Conservation (phyloP, 139 green algal genomes). For the Haematococcus sp. region DNA sequence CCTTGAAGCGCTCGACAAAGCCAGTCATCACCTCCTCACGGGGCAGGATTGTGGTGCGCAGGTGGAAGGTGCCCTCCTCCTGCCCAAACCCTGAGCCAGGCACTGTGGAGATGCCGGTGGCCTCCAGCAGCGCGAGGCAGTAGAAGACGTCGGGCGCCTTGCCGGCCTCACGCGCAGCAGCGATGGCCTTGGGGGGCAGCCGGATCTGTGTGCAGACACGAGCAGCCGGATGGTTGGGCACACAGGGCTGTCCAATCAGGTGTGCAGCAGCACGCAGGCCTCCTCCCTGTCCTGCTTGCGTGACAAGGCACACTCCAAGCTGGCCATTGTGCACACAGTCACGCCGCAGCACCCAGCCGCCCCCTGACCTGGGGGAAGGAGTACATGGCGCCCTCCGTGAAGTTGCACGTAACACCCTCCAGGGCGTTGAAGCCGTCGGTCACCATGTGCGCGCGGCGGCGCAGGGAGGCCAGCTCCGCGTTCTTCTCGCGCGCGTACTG, state of each 20-base stretch:
- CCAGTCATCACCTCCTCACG: constrained; percentile 78
- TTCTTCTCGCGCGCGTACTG: constrained; percentile 38
- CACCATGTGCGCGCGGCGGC: constrained; percentile 74
- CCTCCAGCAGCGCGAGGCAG: constrained; percentile 83
- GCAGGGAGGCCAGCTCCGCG: constrained; percentile 34
- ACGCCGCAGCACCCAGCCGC: too few species aligned
- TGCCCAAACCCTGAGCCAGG: constrained; percentile 85
- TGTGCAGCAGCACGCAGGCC: too few species aligned
- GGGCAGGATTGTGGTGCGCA: constrained; percentile 94
- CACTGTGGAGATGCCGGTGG: constrained; percentile 82
- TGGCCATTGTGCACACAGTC: too few species aligned
- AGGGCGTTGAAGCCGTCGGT: constrained; percentile 81
- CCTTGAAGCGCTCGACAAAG: constrained; percentile 70
- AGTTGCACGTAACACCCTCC: constrained; percentile 77
- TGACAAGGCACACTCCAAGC: too few species aligned
- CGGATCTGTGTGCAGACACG: constrained; percentile 21
- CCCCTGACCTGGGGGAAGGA: constrained; percentile 67
- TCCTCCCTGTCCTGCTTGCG: too few species aligned
- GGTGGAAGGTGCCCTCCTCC: constrained; percentile 85
- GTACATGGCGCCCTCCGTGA: constrained; percentile 89
- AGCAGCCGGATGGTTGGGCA: too few species aligned
- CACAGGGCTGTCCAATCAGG: too few species aligned
- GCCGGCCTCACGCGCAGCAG: constrained; percentile 64
- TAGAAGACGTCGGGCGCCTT: constrained; percentile 86
- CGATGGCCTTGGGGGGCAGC: constrained; percentile 65